A percentile compares a stretch with the other conserved stretches of the same genome.
phyloP scores from a whole-genome alignment of 2,329 filamentous ascomycete genomes.

The Alternaria sp. region DNA sequence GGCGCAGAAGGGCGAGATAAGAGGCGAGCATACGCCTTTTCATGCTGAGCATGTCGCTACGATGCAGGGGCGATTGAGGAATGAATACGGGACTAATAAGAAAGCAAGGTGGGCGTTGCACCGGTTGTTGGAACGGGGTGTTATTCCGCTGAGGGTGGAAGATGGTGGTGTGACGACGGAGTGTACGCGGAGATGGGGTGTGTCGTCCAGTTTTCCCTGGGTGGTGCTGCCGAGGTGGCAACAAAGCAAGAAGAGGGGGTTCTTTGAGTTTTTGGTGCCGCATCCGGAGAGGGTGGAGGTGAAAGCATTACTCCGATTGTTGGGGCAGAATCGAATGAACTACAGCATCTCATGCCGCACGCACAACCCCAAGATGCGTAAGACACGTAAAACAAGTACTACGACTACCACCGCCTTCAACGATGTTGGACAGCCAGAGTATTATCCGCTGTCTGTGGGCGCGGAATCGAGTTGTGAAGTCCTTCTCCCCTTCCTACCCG shows the following conservation, averaged over 20 bases:
- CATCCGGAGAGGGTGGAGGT: background rate
- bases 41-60: background rate
- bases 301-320: rapidly evolving
- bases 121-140: background rate
- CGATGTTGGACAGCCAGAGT: too few relatives aligned
- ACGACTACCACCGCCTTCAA: too few relatives aligned
- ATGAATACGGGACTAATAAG: background rate
- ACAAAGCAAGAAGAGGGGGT: constrained; percentile 15
- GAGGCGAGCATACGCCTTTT: background rate
- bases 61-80: background rate
- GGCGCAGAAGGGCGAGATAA: background rate
- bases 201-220: background rate
- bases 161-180: background rate
- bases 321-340: background rate
- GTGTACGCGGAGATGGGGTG: background rate
- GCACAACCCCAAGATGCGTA: background rate
- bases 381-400: too few relatives aligned
- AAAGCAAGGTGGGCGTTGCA: background rate
- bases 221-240: background rate
- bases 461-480: constrained; percentile 4
- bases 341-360: background rate
- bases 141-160: background rate
- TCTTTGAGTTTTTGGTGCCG: constrained; percentile 25
- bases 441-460: constrained; percentile 20
- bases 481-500: constrained; percentile 14